Percentiles rank a stretch among this genome's conserved stretches.
Conservation (phyloP, 805 yeast species). For the Yamadazyma sp. region DNA sequence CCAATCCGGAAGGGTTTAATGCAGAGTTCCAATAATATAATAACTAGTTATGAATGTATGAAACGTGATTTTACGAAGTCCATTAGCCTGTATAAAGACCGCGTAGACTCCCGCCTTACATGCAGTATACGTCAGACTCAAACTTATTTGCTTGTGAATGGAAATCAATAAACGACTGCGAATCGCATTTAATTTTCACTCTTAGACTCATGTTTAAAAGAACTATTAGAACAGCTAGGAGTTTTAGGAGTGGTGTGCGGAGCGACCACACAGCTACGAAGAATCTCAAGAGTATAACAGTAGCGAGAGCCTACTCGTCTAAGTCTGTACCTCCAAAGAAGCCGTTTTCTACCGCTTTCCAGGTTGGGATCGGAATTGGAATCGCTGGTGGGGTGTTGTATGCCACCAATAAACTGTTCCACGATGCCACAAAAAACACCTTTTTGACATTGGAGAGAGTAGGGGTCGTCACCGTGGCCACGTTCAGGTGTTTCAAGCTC, state of each 20-base stretch:
- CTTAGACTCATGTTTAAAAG: too few relatives aligned
- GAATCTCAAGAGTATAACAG: too few relatives aligned
- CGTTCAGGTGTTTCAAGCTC: conserved; percentile 66
- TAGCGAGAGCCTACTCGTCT: neutral
- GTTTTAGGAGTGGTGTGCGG: too few relatives aligned
- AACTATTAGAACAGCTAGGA: too few relatives aligned
- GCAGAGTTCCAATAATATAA: neutral
- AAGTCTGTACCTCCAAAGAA: neutral
- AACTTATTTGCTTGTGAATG: too few relatives aligned
- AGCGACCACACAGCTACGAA: neutral
- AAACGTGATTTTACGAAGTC: too few relatives aligned
- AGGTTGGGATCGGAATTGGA: conserved; percentile 29
- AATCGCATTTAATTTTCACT: too few relatives aligned
- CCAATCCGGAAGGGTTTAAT: neutral
- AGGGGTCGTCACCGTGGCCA: conserved; percentile 66
- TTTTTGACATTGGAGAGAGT: conserved; percentile 48
- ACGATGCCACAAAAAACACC: conserved; percentile 33
- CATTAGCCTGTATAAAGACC: too few relatives aligned
- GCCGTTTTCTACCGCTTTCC: conserved; percentile 8
- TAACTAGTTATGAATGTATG: conserved; percentile 5
- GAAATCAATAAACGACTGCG: too few relatives aligned
- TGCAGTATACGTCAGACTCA: too few relatives aligned
- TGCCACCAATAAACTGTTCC: conserved; percentile 37
- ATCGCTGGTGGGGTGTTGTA: conserved; percentile 29
- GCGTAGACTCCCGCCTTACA: too few relatives aligned